Evolutionary conservation across 2,329 filamentous ascomycete genomes (phyloP), one percentile per base, ranked within the genome.

Genomic region (Calonectria pseudoreteaudii): DNA sequence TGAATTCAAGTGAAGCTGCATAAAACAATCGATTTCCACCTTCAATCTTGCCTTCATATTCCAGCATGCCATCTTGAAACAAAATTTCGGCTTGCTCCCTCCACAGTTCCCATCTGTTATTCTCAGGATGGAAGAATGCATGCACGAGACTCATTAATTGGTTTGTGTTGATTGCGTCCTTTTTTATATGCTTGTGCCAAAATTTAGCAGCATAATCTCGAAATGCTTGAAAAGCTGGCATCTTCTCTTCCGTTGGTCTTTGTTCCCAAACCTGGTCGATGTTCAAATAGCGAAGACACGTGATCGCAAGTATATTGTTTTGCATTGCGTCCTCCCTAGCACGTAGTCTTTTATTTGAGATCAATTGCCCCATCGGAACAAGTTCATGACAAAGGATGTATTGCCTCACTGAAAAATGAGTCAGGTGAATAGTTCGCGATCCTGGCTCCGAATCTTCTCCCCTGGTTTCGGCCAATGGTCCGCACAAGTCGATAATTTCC

Each of bases 401-500:
- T 47, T 81, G 31, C 41, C 72, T 75, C 36, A 81, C 70, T 1
- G 76, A 75, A 47, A 80, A 80, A 52, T 78, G 77, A 5, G 73
- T 34, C 6, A 78, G 56, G 26, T 79, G 71, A 13, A 81, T 34
- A 26, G 70, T 76, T 16, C 50, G 47, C 13, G 10, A 60, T 23
- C n/a, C 71, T 7, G 49, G 23, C 20, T 56, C 34, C 2, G 47
- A 14, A 2, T 67, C 66, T 4, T 41, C 49, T 14, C 23, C 23
- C 28, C 74, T 71, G 31, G 81, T 70, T 56, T 84, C 83, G 8
- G 85, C 23, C 23, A 85, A 75, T 4, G 80, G 79, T 9, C 77
- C 80, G 60, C 81, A 85, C 1, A 81, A 75, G 6, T 76, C 75
- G 4, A 81, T 28, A 7, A 84, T 80, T 60, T 83, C 79, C 34